Conservation (phyloP, 345 rosid genomes). For the Salix caprea region DNA sequence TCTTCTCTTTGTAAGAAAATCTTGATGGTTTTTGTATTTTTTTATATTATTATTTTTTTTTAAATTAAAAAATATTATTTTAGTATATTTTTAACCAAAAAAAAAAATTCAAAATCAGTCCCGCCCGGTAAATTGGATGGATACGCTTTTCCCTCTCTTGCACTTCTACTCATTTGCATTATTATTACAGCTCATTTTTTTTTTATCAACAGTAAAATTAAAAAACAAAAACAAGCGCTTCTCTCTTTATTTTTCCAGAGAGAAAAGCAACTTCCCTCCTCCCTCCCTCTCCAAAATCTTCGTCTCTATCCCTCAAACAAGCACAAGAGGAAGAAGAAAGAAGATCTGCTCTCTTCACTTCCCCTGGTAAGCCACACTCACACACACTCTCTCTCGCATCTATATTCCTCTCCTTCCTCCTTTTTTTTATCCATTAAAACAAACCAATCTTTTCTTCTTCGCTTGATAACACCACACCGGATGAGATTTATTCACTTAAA, state of each 20-base stretch:
- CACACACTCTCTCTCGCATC: neutral
- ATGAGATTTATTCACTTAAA: neutral
- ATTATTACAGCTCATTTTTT: too few relatives aligned
- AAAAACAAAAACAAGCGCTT: too few relatives aligned
- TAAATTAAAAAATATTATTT: too few relatives aligned
- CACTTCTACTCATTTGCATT: too few relatives aligned
- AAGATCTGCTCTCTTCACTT: neutral
- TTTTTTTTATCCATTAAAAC: neutral
- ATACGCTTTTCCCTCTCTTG: too few relatives aligned
- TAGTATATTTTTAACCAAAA: too few relatives aligned
- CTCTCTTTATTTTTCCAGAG: neutral
- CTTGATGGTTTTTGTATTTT: too few relatives aligned
- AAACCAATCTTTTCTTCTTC: neutral
- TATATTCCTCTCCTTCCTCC: neutral
- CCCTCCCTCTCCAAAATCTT: neutral
- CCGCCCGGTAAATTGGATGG: too few relatives aligned
- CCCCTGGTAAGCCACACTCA: neutral
- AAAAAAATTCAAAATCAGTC: too few relatives aligned
- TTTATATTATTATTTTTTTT: too few relatives aligned
- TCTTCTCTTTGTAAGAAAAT: too few relatives aligned
- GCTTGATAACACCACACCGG: neutral
- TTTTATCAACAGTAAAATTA: too few relatives aligned
- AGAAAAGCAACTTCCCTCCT: neutral
- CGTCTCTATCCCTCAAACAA: neutral
- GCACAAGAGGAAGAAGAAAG: neutral